These are phyloP conservation scores for Ogataea henricii DNA, from an alignment of 805 yeast genomes.

Conservation along the genomic window DNA sequence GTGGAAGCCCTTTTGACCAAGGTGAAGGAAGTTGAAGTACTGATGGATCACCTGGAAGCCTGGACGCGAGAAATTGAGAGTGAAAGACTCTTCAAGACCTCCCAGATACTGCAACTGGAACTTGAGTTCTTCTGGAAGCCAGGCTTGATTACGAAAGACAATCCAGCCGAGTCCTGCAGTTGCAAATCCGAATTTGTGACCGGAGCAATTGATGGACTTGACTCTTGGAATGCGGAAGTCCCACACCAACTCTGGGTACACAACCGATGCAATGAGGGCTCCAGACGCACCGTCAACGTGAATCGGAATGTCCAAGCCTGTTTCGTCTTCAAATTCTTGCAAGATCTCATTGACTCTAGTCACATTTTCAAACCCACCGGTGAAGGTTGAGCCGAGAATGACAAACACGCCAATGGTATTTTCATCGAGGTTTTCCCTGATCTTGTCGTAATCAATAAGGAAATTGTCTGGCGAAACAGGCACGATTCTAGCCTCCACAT, in stretches of 20 bases:
- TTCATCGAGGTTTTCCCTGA: conserved; percentile 74
- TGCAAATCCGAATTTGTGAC: conserved; percentile 90
- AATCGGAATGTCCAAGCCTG: conserved; percentile 71
- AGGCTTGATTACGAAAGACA: conserved; percentile 67
- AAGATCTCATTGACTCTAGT: conserved; percentile 59
- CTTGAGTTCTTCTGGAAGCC: conserved; percentile 69
- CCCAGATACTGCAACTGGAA: conserved; percentile 85
- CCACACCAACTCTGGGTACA: conserved; percentile 77
- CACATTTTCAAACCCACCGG: conserved; percentile 89
- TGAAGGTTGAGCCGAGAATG: conserved; percentile 87
- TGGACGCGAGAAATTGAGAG: conserved; percentile 86
- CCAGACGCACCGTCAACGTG: conserved; percentile 96
- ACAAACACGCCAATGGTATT: conserved; percentile 91
- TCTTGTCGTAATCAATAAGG: conserved; percentile 59
- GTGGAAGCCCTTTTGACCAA: conserved; percentile 74
- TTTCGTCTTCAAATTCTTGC: conserved; percentile 66
- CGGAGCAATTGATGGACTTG: conserved; percentile 82
- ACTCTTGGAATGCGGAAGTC: conserved; percentile 81
- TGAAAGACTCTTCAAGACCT: conserved; percentile 84
- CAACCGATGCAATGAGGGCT: conserved; percentile 84
- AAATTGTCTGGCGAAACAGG: conserved; percentile 66
- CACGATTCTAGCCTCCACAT: conserved; percentile 80
- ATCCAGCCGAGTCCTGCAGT: conserved; percentile 95
- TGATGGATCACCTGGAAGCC: conserved; percentile 90
- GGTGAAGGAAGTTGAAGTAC: conserved; percentile 73